Evolutionary conservation across 2,329 filamentous ascomycete genomes (phyloP).

Genomic region (Talaromyces islandicus): DNA sequence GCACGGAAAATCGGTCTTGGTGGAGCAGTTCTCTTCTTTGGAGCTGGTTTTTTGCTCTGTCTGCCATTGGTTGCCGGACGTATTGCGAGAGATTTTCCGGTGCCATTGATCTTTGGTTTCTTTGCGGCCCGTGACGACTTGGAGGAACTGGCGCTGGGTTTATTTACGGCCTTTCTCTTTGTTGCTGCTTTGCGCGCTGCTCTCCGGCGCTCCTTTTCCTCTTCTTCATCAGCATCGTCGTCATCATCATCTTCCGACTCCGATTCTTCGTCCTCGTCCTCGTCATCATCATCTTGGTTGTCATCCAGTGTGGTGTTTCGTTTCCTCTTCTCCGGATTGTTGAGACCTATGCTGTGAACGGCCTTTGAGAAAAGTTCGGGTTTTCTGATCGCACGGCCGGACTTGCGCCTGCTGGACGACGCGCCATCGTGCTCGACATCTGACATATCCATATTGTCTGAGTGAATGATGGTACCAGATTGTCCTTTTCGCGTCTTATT

Average conservation of each 20-base stretch:
- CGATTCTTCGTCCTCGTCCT: slow-evolving; percentile 24
- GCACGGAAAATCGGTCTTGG: slow-evolving; percentile 47
- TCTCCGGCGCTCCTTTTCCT: slow-evolving; percentile 42
- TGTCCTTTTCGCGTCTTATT: not conserved
- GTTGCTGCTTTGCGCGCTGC: slow-evolving; percentile 27
- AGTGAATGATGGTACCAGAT: not conserved
- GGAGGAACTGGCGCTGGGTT: slow-evolving; percentile 28
- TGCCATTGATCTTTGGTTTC: slow-evolving; percentile 50
- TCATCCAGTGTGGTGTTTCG: slow-evolving; percentile 31
- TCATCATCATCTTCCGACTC: slow-evolving; percentile 36
- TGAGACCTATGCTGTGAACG: slow-evolving; percentile 21
- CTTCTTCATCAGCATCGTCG: slow-evolving; percentile 39
- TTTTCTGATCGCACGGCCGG: slow-evolving; percentile 37
- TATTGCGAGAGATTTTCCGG: slow-evolving; percentile 47
- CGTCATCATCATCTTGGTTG: slow-evolving; percentile 27
- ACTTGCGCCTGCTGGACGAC: slow-evolving; percentile 23
- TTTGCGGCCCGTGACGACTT: slow-evolving; percentile 36
- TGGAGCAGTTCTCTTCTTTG: slow-evolving; percentile 40
- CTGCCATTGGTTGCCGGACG: slow-evolving; percentile 42
- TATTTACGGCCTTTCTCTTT: slow-evolving; percentile 31
- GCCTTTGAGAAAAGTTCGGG: slow-evolving; percentile 38
- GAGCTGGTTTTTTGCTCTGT: slow-evolving; percentile 14
- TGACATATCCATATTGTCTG: slow-evolving; percentile 8
- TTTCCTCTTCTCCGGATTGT: slow-evolving; percentile 44
- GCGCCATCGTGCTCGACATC: slow-evolving; percentile 10